Evolutionary conservation across 768 basidiomycete species (phyloP).

Genomic region (Boletus barrowsii): DNA sequence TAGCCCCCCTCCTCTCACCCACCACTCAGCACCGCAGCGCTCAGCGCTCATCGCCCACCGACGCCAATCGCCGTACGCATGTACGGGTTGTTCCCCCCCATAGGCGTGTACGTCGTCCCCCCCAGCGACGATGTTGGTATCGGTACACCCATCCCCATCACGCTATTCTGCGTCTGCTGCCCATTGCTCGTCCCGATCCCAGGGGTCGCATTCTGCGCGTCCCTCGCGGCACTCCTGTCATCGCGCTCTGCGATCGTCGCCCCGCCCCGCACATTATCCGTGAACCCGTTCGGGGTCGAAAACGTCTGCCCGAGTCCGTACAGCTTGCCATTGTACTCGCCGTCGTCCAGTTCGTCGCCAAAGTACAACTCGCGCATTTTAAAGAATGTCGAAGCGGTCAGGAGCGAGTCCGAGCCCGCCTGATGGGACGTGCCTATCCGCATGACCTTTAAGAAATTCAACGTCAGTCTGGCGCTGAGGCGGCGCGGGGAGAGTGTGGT

Average conservation of each 20-base stretch:
- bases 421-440: constrained; percentile 91
- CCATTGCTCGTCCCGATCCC: constrained; percentile 29
- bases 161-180: constrained; percentile 36
- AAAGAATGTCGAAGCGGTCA: constrained; percentile 94
- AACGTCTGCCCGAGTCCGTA: constrained; percentile 84
- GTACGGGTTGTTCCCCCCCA: constrained; percentile 60
- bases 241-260: constrained; percentile 82
- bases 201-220: constrained; percentile 57
- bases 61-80: constrained; percentile 59
- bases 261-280: constrained; percentile 64
- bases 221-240: constrained; percentile 51
- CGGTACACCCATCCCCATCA: constrained; percentile 46
- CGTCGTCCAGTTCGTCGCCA: constrained; percentile 81
- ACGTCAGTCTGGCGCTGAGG: background rate
- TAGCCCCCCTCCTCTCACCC: background rate
- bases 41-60: constrained; percentile 41
- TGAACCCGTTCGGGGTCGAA: constrained; percentile 60
- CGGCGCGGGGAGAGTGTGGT: background rate
- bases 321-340: constrained; percentile 76
- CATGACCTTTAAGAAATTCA: constrained; percentile 57
- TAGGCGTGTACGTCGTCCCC: constrained; percentile 55
- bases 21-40: background rate
- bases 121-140: constrained; percentile 41
- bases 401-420: constrained; percentile 94
- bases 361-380: constrained; percentile 93